Evolutionary conservation across 2,329 filamentous ascomycete species (phyloP).

Genomic region (Fusarium duplospermum): DNA sequence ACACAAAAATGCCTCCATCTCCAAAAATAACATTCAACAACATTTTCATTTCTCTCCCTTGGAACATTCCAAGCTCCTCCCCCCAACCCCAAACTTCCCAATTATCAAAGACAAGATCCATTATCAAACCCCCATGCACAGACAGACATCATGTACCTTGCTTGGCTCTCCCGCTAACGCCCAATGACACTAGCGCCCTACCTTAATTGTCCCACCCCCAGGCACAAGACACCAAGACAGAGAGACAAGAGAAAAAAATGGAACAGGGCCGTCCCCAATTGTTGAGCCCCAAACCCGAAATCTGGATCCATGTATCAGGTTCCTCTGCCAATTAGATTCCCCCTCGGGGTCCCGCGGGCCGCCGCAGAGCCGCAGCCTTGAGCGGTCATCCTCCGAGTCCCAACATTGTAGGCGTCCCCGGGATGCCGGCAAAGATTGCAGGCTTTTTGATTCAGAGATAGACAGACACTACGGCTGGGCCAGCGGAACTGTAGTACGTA

Average conservation of each 20-base stretch:
- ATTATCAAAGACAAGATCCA: not conserved
- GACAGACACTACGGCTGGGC: not conserved
- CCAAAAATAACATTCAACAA: constrained; percentile 1
- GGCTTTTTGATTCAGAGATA: not conserved
- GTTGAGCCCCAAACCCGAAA: constrained; percentile 45
- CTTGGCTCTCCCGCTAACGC: constrained; percentile 22
- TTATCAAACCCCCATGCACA: not conserved
- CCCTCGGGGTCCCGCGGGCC: constrained; percentile 6
- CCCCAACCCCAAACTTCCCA: constrained; percentile 5
- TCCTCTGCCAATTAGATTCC: constrained; percentile 29
- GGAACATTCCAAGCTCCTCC: constrained; percentile 1
- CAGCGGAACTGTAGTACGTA: constrained; percentile 25
- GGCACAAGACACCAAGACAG: not conserved
- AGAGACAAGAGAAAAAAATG: not conserved
- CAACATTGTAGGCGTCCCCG: constrained; percentile 33
- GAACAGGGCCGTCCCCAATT: constrained; percentile 44
- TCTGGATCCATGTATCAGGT: not conserved
- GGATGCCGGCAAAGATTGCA: not conserved
- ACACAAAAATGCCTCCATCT: not conserved
- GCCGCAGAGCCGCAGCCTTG: constrained; percentile 40
- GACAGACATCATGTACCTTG: not conserved
- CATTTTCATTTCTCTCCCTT: not conserved
- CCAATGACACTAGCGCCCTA: constrained; percentile 34
- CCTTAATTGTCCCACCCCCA: constrained; percentile 34
- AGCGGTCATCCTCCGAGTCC: constrained; percentile 42